These are phyloP conservation scores for Amanita rimosa DNA, from an alignment of 768 basidiomycete species.

Conservation along the genomic window DNA sequence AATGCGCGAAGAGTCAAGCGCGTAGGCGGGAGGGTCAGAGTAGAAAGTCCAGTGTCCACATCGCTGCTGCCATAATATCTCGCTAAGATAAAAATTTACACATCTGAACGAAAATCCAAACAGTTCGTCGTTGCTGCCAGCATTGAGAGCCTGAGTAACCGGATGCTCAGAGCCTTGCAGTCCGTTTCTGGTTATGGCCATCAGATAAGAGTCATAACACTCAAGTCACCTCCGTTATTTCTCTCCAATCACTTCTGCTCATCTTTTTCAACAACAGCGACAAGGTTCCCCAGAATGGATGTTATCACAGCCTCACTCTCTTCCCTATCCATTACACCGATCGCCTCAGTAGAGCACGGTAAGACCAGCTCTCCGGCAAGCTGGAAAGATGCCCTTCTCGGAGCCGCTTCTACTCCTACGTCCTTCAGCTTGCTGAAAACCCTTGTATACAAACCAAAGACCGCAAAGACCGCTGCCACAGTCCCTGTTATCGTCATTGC, in stretches of 20 bases:
- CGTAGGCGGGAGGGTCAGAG: too few relatives aligned
- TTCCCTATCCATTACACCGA: constrained; percentile 43
- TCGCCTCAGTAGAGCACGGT: constrained; percentile 42
- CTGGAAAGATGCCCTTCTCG: constrained; percentile 67
- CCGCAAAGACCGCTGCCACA: constrained; percentile 78
- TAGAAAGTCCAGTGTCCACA: too few relatives aligned
- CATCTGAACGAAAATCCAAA: too few relatives aligned
- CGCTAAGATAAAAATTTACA: constrained; percentile 2
- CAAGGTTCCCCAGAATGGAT: constrained; percentile 20
- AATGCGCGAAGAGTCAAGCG: too few relatives aligned
- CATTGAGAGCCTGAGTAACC: neutral
- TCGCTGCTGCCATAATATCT: neutral
- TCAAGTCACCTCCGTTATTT: neutral
- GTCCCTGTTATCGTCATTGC: constrained; percentile 85
- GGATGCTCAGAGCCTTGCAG: neutral
- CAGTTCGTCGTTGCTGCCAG: neutral
- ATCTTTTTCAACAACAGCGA: neutral
- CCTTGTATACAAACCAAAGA: constrained; percentile 93
- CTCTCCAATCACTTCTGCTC: neutral
- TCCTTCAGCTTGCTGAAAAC: constrained; percentile 74
- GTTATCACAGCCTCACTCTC: constrained; percentile 32
- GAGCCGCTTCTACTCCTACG: constrained; percentile 35
- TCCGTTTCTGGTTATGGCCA: constrained; percentile 1
- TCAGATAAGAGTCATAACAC: constrained; percentile 5
- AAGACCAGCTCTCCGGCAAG: constrained; percentile 57